Evolutionary conservation across 2,329 filamentous ascomycete species (phyloP).

Genomic region (Fusarium sp.): DNA sequence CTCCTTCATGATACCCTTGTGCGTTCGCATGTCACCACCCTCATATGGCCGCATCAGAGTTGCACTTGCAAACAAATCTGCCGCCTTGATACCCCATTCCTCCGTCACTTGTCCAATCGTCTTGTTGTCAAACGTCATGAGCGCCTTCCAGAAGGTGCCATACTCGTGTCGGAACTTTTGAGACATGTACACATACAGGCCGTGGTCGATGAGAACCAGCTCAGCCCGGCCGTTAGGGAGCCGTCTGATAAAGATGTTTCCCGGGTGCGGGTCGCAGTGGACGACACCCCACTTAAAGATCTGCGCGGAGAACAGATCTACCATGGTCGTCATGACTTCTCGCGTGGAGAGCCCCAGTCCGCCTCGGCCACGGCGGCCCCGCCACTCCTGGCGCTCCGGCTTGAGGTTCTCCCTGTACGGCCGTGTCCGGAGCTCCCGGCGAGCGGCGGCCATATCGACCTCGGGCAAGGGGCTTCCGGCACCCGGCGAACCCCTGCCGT

Average conservation of each 20-base stretch:
- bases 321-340: slow-evolving; percentile 95
- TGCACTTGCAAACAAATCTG: slow-evolving; percentile 91
- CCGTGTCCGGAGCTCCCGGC: slow-evolving; percentile 61
- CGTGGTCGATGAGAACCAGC: slow-evolving; percentile 96
- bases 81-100: slow-evolving; percentile 88
- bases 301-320: slow-evolving; percentile 95
- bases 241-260: slow-evolving; percentile 95
- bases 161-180: slow-evolving; percentile 88
- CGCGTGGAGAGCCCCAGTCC: slow-evolving; percentile 86
- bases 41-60: slow-evolving; percentile 92
- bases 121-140: slow-evolving; percentile 92
- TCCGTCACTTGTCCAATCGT: slow-evolving; percentile 78
- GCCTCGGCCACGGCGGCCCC: slow-evolving; percentile 76
- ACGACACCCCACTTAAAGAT: slow-evolving; percentile 98
- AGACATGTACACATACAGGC: slow-evolving; percentile 92
- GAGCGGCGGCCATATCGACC: slow-evolving; percentile 60
- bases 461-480: slow-evolving; percentile 72
- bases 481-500: slow-evolving; percentile 81
- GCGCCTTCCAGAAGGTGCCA: slow-evolving; percentile 89
- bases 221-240: slow-evolving; percentile 85
- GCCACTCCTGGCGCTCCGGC: slow-evolving; percentile 83
- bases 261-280: slow-evolving; percentile 96
- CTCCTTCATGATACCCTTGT: slow-evolving; percentile 73
- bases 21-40: slow-evolving; percentile 79
- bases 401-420: slow-evolving; percentile 74